Percentiles rank a stretch among this genome's conserved stretches.
Conservation (phyloP, 2,329 filamentous ascomycete genomes). For the Aureobasidium sp. region DNA sequence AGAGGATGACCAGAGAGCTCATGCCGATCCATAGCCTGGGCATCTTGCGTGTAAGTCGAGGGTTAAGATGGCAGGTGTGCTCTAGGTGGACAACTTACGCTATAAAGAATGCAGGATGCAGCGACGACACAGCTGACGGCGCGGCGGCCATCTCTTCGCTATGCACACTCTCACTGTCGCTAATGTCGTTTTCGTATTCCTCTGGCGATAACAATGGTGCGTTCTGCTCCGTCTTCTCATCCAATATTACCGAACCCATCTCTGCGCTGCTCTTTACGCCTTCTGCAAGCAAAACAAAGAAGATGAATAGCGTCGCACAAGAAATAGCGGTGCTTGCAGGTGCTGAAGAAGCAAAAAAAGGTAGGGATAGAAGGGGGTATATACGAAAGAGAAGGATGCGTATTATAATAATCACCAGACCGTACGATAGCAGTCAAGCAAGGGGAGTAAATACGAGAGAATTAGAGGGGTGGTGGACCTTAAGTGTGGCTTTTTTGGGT, state of each 20-base stretch:
- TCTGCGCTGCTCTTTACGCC: neutral
- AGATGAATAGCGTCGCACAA: neutral
- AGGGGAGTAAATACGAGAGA: slow-evolving; percentile 3
- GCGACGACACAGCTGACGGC: slow-evolving; percentile 19
- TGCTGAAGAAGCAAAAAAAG: neutral
- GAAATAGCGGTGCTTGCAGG: neutral
- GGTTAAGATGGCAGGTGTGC: neutral
- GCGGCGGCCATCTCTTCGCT: neutral
- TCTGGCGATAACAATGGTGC: slow-evolving; percentile 2
- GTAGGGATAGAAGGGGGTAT: neutral
- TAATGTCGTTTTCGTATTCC: neutral
- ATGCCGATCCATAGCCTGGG: slow-evolving; percentile 66
- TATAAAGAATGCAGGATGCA: slow-evolving; percentile 85
- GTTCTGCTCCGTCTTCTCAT: slow-evolving; percentile 12
- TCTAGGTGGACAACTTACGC: slow-evolving; percentile 38
- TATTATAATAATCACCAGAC: slow-evolving; percentile 3
- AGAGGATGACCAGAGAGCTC: slow-evolving; percentile 76
- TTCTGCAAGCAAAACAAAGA: neutral
- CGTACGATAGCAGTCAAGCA: neutral
- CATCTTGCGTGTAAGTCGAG: neutral
- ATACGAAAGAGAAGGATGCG: neutral
- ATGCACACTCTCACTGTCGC: slow-evolving; percentile 3
- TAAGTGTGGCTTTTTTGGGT: slow-evolving; percentile 1
- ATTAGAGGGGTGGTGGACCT: neutral
- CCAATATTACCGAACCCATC: neutral